phyloP scores from a whole-genome alignment of 2,329 filamentous ascomycete species.

The Aschersonia sp. region DNA sequence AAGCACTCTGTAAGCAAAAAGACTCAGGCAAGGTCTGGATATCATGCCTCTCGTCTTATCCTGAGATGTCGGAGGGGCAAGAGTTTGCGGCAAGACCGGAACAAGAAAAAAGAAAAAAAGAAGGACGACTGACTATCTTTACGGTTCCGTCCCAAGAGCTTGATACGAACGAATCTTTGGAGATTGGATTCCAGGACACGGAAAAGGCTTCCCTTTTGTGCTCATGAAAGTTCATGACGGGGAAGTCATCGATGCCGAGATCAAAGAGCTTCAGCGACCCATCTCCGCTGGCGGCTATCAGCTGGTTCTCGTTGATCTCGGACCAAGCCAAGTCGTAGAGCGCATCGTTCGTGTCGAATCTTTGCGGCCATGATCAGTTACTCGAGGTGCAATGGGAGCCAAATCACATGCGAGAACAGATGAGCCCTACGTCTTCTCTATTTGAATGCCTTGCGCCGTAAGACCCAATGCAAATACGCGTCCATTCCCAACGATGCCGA shows the following conservation, averaged over 20 bases:
- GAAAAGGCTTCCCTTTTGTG: slow-evolving; percentile 89
- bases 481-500: slow-evolving; percentile 92
- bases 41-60: no score
- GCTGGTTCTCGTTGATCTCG: slow-evolving; percentile 89
- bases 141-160: slow-evolving; percentile 94
- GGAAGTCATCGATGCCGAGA: slow-evolving; percentile 65
- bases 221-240: slow-evolving; percentile 83
- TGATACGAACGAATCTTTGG: slow-evolving; percentile 81
- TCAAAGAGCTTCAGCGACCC: slow-evolving; percentile 93
- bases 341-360: slow-evolving; percentile 93
- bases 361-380: slow-evolving; percentile 19
- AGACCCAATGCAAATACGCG: slow-evolving; percentile 73
- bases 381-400: background rate
- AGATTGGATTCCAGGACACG: slow-evolving; percentile 80
- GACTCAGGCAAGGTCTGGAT: no score
- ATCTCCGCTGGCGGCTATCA: slow-evolving; percentile 80
- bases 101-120: background rate
- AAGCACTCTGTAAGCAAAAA: no score
- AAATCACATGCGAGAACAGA: background rate
- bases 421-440: slow-evolving; percentile 58
- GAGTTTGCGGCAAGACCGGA: background rate
- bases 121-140: slow-evolving; percentile 50
- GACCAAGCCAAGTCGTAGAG: slow-evolving; percentile 94
- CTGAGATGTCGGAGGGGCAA: no score
- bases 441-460: slow-evolving; percentile 67